These are phyloP conservation scores for Nakazawaea wyomingensis DNA, from an alignment of 805 yeast genomes.

Conservation along the genomic window DNA sequence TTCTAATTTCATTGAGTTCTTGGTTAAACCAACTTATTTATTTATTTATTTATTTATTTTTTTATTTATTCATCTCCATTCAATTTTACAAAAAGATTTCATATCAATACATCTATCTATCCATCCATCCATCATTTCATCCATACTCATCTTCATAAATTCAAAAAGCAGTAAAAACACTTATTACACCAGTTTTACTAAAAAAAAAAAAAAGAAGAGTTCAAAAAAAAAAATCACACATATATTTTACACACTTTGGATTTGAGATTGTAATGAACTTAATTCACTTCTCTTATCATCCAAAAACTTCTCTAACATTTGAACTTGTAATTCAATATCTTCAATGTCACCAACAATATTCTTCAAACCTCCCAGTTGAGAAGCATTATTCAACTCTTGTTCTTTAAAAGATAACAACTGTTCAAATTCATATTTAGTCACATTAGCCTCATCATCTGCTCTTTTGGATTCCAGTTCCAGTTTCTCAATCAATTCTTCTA, in stretches of 20 bases:
- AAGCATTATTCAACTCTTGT: slow-evolving; percentile 40
- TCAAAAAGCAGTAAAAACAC: too few species aligned
- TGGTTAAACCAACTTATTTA: background rate
- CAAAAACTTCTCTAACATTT: slow-evolving; percentile 64
- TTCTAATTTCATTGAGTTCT: background rate
- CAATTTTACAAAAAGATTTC: too few species aligned
- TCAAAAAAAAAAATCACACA: too few species aligned
- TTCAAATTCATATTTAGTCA: slow-evolving; percentile 62
- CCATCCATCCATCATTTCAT: too few species aligned
- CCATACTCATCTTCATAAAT: too few species aligned
- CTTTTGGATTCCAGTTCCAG: slow-evolving; percentile 42
- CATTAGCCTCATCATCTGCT: slow-evolving; percentile 22
- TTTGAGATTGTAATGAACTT: slow-evolving; percentile 38
- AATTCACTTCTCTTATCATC: slow-evolving; percentile 58
- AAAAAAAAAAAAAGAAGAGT: too few species aligned
- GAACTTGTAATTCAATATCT: slow-evolving; percentile 72
- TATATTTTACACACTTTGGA: slow-evolving; percentile 17
- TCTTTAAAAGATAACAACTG: slow-evolving; percentile 78
- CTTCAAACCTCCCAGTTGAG: slow-evolving; percentile 35
- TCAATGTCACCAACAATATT: slow-evolving; percentile 60
- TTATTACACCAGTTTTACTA: too few species aligned
- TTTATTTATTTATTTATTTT: slow-evolving; percentile 5
- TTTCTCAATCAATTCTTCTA: slow-evolving; percentile 59
- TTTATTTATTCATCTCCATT: slow-evolving; percentile 1
- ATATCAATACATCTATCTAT: too few species aligned